Base-by-base conservation (phyloP, 805 yeast species). In the Suhomyces kilbournensis region DNA sequence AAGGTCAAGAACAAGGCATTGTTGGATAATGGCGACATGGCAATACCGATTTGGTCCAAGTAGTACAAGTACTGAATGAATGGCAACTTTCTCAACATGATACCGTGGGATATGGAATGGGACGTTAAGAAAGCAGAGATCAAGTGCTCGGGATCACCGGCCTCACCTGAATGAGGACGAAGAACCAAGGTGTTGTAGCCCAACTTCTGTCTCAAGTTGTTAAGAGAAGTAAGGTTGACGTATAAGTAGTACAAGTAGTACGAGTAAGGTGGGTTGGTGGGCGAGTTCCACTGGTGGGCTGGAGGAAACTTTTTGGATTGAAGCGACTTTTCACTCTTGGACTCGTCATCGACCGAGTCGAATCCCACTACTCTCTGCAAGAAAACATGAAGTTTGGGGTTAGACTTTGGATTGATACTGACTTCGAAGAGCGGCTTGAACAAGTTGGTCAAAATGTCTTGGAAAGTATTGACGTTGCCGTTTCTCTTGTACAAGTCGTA, bases 71-170 rank as follows among this genome's bases (percentile, higher is more conserved):
- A 94, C 70, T 94, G 99, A 57, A 96, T 85, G 68, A 89, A 91
- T 47, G 99, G 99, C 50, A 96, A 81, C 69, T 94, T 94, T 71
- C 99, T 84, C 65, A 94, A 76, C 55, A 93, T 70, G 51, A 94
- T 96, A 53, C 99, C 99, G 68, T 94, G 99, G 10, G 96, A 89
- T 54, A 94, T 94, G 48, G 96, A 90, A 64, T 93, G 96, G 1
- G 97, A 85, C 1, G 94, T 83, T 62, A 94, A 71, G 63, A 88
- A 94, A 1, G 99, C 92, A 48, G 92, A 81, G 44, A 92, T 89
- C 64, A 96, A 77, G 74, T 94, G 99, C 64, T 94, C 98, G 1
- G 98, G 97, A 65, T 94, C 99, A 54, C 99, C 99, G n/a, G 99
- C 99, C 71, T 94, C 99, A 57, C 99, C 99, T 60, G 97, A 90